Evolutionary conservation across 768 basidiomycete genomes (phyloP).

Genomic region (Chalciporus chontae): DNA sequence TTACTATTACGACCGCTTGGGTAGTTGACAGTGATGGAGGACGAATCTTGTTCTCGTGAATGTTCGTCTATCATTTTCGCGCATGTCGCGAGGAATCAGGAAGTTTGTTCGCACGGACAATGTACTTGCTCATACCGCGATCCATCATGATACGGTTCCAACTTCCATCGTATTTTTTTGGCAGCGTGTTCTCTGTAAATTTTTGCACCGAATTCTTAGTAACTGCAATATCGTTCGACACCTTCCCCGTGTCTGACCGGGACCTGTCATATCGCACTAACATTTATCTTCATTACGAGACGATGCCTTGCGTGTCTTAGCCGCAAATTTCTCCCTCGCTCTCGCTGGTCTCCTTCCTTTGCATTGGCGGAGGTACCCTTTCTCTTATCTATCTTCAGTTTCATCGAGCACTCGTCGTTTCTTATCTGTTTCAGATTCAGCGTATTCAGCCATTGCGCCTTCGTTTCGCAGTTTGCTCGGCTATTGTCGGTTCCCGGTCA

Average conservation of each 20-base stretch:
- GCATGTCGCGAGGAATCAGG: constrained; percentile 1
- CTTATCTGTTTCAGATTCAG: neutral
- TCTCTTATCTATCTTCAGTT: neutral
- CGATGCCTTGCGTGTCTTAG: neutral
- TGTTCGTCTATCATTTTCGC: too few species aligned
- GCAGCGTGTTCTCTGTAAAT: neutral
- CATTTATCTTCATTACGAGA: neutral
- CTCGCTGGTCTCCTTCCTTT: neutral
- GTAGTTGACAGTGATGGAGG: constrained; percentile 1
- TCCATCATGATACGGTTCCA: too few species aligned
- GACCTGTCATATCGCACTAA: neutral
- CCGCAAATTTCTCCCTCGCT: neutral
- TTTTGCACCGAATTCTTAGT: neutral
- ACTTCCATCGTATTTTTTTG: neutral
- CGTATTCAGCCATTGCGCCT: neutral
- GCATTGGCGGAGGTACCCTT: neutral
- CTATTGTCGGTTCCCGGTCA: neutral
- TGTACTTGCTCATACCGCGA: too few species aligned
- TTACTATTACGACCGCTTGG: neutral
- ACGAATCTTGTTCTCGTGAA: too few species aligned
- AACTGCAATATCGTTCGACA: neutral
- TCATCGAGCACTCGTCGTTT: neutral
- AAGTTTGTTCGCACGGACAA: constrained; percentile 8
- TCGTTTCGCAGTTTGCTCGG: neutral
- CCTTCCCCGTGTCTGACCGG: neutral